A percentile compares a stretch with the other conserved stretches of the same genome.
phyloP scores from a whole-genome alignment of 495 filamentous ascomycete species.

The Aspergillus avenaceus region DNA sequence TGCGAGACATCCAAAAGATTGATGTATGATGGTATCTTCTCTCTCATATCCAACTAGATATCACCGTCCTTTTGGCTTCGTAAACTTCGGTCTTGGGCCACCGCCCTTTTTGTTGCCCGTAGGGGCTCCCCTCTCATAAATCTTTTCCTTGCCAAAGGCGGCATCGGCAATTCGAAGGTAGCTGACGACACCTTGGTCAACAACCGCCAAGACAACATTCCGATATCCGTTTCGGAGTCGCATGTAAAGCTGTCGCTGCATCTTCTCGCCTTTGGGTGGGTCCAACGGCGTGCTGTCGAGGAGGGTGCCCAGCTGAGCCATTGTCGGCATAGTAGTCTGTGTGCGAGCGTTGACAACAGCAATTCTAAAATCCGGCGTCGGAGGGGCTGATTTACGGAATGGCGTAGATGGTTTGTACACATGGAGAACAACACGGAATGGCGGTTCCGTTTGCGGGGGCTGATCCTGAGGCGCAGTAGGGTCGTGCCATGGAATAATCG shows the following conservation, averaged over 20 bases:
- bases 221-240: slow-evolving; percentile 81
- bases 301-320: slow-evolving; percentile 64
- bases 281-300: slow-evolving; percentile 64
- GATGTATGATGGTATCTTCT: too few relatives aligned
- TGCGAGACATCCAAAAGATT: too few relatives aligned
- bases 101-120: slow-evolving; percentile 34
- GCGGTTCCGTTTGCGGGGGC: slow-evolving; percentile 25
- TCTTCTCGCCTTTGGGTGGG: slow-evolving; percentile 50
- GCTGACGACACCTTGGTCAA: slow-evolving; percentile 86
- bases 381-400: slow-evolving; percentile 72
- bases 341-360: slow-evolving; percentile 71
- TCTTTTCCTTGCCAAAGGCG: slow-evolving; percentile 69
- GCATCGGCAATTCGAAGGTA: slow-evolving; percentile 77
- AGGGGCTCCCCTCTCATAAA: slow-evolving; percentile 43
- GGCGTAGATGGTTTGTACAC: slow-evolving; percentile 71
- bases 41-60: too few relatives aligned
- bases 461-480: slow-evolving; percentile 32
- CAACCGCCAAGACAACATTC: slow-evolving; percentile 79
- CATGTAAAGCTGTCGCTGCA: slow-evolving; percentile 52
- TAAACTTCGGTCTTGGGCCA: slow-evolving; percentile 27
- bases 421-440: slow-evolving; percentile 69
- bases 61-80: slow-evolving; percentile 36
- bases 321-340: slow-evolving; percentile 62
- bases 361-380: slow-evolving; percentile 75
- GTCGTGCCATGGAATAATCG: slow-evolving; percentile 71